These are phyloP conservation scores for Malus asiatica DNA, from an alignment of 306 rosid genomes.

Conservation along the genomic window DNA sequence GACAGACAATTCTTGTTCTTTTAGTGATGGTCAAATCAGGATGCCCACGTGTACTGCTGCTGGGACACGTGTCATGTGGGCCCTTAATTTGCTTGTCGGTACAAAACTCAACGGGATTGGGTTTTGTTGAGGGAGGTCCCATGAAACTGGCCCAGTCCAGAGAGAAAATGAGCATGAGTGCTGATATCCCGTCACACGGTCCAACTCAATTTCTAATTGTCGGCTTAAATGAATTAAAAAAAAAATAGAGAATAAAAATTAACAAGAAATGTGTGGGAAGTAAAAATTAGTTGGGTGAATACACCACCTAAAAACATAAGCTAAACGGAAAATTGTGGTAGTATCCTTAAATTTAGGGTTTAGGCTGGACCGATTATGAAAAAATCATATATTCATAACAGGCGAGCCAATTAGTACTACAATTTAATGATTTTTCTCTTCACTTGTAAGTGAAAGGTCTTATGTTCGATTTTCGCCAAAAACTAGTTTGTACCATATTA, in stretches of 20 bases:
- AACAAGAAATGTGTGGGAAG: fast-evolving
- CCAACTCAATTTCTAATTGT: too few species aligned
- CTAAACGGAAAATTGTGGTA: not conserved
- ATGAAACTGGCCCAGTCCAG: not conserved
- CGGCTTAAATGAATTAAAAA: too few species aligned
- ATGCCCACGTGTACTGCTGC: not conserved
- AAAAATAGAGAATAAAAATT: too few species aligned
- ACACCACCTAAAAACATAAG: not conserved
- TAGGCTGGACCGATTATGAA: too few species aligned
- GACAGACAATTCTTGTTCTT: too few species aligned
- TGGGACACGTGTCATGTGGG: not conserved
- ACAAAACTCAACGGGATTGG: not conserved
- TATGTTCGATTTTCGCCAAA: fast-evolving
- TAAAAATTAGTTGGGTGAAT: too few species aligned
- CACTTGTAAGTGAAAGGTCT: too few species aligned
- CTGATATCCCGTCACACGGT: too few species aligned
- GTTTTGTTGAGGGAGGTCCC: not conserved
- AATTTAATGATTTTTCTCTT: fast-evolving
- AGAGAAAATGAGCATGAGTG: not conserved
- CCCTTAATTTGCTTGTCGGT: not conserved
- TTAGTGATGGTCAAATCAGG: too few species aligned
- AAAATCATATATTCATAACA: conserved; percentile 37
- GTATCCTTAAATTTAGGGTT: not conserved
- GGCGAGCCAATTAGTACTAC: not conserved
- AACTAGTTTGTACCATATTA: too few species aligned